Base-by-base conservation (phyloP, 768 basidiomycete species). In the Collybia sordida region DNA sequence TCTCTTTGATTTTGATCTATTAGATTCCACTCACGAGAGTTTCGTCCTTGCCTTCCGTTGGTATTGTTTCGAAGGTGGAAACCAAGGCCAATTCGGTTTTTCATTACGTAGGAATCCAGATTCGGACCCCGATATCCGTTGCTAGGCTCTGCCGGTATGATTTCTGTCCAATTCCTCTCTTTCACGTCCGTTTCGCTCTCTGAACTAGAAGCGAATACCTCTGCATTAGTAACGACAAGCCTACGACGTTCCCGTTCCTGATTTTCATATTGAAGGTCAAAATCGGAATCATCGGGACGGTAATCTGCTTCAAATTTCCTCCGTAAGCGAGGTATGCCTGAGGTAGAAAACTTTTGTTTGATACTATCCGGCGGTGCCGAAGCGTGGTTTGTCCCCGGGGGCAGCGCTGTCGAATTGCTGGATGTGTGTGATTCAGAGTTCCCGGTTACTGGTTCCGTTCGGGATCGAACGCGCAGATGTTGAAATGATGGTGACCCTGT, bases 141-240 rank as follows among this genome's bases (percentile, higher is more conserved):
- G 27, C 27, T 11, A 14, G 11, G 31, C 11, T 31, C 11, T 14
- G 9, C 9, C 4, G 9, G 11, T 36, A 21, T 25, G 28, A 19
- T 24, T 28, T 19, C 27, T 21, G 21, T 8, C n/a, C 28, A 19
- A 35, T 18, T 3, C 28, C 35, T 25, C 15, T 18, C 14, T 25
- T 27, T 43, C 15, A 21, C 31, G 18, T 64, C 70, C 5, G 43
- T 52, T 14, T 74, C 74, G 40, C 69, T 68, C 22, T 73, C 77
- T 3, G 74, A 75, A 41, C 65, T 70, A 7, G 77, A 73, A 2
- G 71, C 61, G n/a, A 70, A 58, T 9, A 73, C 67, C 37, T 72
- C 71, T 1, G 72, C 71, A 49, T 78, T 79, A 6, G 74, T 67
- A 21, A 80, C 73, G 9, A 72, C 72, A 15, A 79, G 61, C 36